A percentile compares a stretch with the other conserved stretches of the same genome.
phyloP scores from a whole-genome alignment of 2,329 filamentous ascomycete species.

The Fusarium sp. region DNA sequence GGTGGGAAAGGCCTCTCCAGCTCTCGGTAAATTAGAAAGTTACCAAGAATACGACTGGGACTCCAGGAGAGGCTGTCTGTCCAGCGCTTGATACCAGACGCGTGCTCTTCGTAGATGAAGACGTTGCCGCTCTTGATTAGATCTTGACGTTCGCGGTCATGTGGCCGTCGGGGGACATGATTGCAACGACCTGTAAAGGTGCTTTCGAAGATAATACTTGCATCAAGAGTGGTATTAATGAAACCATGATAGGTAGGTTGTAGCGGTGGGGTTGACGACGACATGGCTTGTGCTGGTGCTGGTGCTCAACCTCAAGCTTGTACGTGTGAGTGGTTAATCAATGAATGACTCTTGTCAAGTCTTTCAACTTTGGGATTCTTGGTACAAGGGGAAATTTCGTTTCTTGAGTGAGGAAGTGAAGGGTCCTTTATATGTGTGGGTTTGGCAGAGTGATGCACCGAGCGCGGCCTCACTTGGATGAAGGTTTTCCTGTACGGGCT shows the following conservation, averaged over 20 bases:
- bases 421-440: no score
- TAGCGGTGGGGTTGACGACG: conserved; percentile 52
- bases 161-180: conserved; percentile 85
- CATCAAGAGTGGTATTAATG: conserved; percentile 78
- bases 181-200: conserved; percentile 77
- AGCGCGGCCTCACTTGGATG: no score
- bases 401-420: no score
- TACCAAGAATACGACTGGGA: conserved; percentile 85
- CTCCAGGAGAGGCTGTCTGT: conserved; percentile 94
- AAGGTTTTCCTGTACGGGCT: no score
- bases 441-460: no score
- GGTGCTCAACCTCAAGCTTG: no score
- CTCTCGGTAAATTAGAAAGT: conserved; percentile 88
- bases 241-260: conserved; percentile 76
- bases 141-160: conserved; percentile 82
- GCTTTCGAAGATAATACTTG: conserved; percentile 83
- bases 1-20: conserved; percentile 82
- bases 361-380: no score
- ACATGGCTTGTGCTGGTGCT: no score
- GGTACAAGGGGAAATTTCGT: no score
- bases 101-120: conserved; percentile 92
- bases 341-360: no score
- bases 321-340: no score
- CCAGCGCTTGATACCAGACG: conserved; percentile 94
- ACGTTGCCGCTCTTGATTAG: conserved; percentile 88